These are phyloP conservation scores for Geoglossum cookeanum DNA, from an alignment of 2,329 filamentous ascomycete species.

Conservation along the genomic window DNA sequence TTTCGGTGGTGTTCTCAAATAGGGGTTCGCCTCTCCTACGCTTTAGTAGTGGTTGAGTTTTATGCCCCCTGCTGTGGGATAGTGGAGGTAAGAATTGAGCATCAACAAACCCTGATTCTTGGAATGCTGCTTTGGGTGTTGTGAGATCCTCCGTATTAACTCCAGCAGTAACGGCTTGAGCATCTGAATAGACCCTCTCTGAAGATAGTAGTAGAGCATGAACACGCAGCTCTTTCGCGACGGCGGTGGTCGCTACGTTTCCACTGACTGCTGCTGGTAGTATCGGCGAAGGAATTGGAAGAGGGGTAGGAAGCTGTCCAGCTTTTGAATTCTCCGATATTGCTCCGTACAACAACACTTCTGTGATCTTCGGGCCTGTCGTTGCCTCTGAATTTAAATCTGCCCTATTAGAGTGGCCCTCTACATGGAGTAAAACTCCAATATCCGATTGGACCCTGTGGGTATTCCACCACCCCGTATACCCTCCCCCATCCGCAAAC, in stretches of 20 bases:
- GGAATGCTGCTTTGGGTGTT: not conserved
- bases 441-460: conserved; percentile 8
- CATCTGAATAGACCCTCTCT: not conserved
- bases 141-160: not conserved
- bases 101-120: conserved; percentile 1
- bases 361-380: not conserved
- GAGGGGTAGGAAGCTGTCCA: not conserved
- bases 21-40: conserved; percentile 23
- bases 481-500: not conserved
- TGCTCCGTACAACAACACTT: conserved; percentile 1
- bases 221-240: not conserved
- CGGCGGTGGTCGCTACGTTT: not conserved
- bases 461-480: conserved; percentile 5
- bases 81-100: not conserved
- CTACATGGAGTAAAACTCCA: conserved; percentile 10
- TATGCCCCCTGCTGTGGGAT: not conserved
- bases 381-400: not conserved
- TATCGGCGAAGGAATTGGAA: not conserved
- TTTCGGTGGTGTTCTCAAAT: conserved; percentile 28
- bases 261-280: not conserved
- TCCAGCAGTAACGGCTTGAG: not conserved
- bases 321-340: not conserved
- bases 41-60: conserved; percentile 15
- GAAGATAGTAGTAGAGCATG: conserved; percentile 2
- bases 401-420: not conserved